Evolutionary conservation across 2,329 filamentous ascomycete genomes (phyloP), one percentile per base, ranked within the genome.

Genomic region (Rosellinia necatrix): DNA sequence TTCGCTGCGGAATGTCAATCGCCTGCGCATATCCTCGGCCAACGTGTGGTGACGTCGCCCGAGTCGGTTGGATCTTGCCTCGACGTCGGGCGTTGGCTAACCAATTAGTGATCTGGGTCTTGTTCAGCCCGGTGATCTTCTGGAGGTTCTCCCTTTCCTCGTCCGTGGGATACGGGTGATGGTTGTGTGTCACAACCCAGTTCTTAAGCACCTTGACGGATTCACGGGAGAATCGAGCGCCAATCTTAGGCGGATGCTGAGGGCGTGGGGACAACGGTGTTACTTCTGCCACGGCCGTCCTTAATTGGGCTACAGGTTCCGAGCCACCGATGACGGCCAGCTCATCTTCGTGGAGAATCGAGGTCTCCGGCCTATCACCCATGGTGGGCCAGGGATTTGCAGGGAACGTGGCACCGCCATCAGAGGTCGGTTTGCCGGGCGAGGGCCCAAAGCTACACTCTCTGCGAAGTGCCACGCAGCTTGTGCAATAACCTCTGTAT

Each of bases 71-170:
- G 51, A 89, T 85, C 75, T 96, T 96, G 65, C 90, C 87, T 60
- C 92, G 83, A 53, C 92, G 85, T 38, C 92, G 86, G 54, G 91
- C 91, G 72, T 96, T 96, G 56, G 92, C 92, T 42, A 96, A 84
- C 92, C 92, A 96, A 70, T 96, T 96, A 9, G 87, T 88, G 65
- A 96, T 93, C 68, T 97, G 92, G 12, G 82, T 88, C 66, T 90
- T 85, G 70, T 85, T 92, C 35, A 97, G 79, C 6, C 91, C 91
- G 1, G 92, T 96, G 65, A 89, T 83, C 42, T 83, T 81, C 72
- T 91, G 88, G 22, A 97, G 78, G 59, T 85, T 82, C 63, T 92
- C 89, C 68, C 93, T 96, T 69, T 96, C 90, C 56, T 91, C 86
- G 38, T 96, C 91, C 29, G 85, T 92, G 4, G 92, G 92, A 69